Evolutionary conservation across 2,329 filamentous ascomycete genomes (phyloP).

Genomic region (Colletotrichum falcatum): DNA sequence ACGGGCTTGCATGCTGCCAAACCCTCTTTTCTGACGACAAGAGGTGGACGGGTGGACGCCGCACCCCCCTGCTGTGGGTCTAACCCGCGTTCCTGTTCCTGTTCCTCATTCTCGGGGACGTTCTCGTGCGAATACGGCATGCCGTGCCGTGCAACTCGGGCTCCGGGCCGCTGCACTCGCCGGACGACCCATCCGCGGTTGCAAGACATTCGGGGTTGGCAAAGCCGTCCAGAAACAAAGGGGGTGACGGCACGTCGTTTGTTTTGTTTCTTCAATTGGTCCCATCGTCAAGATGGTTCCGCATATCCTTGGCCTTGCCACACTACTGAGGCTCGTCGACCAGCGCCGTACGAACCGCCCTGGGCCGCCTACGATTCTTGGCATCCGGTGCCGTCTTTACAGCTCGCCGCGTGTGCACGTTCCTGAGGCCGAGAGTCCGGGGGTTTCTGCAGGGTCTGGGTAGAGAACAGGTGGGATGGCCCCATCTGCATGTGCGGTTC

Average conservation of each 20-base stretch:
- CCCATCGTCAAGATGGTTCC: not conserved
- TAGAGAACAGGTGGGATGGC: not conserved
- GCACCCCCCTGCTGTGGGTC: not conserved
- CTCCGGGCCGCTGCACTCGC: conserved; percentile 15
- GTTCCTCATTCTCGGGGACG: conserved; percentile 2
- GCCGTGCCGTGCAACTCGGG: too few species aligned
- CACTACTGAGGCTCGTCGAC: too few species aligned
- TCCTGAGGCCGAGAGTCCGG: not conserved
- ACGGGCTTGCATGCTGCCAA: not conserved
- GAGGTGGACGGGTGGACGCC: not conserved
- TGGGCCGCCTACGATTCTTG: not conserved
- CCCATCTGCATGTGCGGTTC: not conserved
- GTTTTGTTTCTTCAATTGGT: not conserved
- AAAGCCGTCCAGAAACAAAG: not conserved
- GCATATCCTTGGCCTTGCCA: too few species aligned
- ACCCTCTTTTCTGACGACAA: conserved; percentile 14
- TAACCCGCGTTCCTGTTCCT: conserved; percentile 1
- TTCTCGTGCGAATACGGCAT: conserved; percentile 24
- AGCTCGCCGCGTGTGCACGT: too few species aligned
- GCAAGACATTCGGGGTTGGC: too few species aligned
- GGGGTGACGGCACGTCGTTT: too few species aligned
- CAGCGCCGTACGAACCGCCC: too few species aligned
- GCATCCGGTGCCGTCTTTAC: too few species aligned
- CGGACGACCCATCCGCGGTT: too few species aligned
- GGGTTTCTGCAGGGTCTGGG: not conserved